Percentiles rank a stretch among this genome's conserved stretches.
Conservation (phyloP, 495 filamentous ascomycete species). For the Penicillium samsonianum region DNA sequence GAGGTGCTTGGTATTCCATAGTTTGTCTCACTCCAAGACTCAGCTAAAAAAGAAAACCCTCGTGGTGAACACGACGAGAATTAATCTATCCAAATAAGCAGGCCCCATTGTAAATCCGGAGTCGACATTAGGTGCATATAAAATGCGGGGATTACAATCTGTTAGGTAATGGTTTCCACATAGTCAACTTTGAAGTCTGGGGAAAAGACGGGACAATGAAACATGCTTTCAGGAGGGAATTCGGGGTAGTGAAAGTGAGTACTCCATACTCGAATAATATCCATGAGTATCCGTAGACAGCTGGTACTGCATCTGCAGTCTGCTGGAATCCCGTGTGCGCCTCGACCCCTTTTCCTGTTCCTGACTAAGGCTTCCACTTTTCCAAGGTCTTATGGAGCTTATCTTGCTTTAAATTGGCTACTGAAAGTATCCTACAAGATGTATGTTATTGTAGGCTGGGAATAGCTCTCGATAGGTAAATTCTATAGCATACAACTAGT, state of each 20-base stretch:
- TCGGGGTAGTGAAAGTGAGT: not conserved
- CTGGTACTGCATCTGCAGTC: not conserved
- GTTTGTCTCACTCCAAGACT: slow-evolving; percentile 8
- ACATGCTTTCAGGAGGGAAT: not conserved
- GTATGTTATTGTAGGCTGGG: not conserved
- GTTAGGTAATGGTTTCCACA: slow-evolving; percentile 45
- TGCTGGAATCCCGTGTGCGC: not conserved
- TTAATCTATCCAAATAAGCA: not conserved
- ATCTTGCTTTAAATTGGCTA: not conserved
- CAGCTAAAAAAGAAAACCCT: not conserved
- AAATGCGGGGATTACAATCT: slow-evolving; percentile 34
- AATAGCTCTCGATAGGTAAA: too few species aligned
- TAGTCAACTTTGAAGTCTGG: slow-evolving; percentile 24
- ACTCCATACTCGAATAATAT: not conserved
- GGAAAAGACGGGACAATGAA: slow-evolving; percentile 17
- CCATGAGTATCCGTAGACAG: not conserved
- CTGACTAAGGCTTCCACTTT: not conserved
- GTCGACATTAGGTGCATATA: slow-evolving; percentile 13
- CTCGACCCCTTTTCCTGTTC: not conserved
- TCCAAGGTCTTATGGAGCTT: not conserved
- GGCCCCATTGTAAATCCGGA: not conserved
- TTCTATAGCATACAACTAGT: not conserved
- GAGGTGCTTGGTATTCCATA: not conserved
- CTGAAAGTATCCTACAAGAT: not conserved
- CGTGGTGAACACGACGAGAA: not conserved